A percentile compares a stretch with the other conserved stretches of the same genome.
phyloP scores from a whole-genome alignment of 257 asterid genomes.

The Solanum chiquidenum region DNA sequence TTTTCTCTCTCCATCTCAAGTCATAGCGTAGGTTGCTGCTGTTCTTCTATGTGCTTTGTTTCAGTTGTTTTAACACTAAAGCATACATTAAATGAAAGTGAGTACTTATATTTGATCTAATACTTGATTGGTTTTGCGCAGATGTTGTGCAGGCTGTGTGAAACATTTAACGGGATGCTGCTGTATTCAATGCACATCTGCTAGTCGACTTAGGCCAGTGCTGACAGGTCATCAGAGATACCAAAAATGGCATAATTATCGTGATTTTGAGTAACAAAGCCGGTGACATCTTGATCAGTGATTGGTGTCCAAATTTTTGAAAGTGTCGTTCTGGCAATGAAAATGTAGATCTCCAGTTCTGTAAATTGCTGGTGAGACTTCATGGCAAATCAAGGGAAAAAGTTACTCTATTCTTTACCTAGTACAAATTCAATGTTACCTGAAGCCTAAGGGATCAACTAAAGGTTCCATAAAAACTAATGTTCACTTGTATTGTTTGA shows the following conservation, averaged over 20 bases:
- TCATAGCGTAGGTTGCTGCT: background rate
- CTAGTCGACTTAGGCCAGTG: conserved; percentile 72
- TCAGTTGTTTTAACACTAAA: background rate
- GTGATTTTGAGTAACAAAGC: conserved; percentile 43
- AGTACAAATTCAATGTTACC: background rate
- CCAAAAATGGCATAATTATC: conserved; percentile 75
- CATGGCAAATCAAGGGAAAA: background rate
- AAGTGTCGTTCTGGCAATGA: background rate
- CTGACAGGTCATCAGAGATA: conserved; percentile 63
- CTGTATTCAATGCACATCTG: conserved; percentile 55
- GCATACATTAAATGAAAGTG: background rate
- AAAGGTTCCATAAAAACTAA: background rate
- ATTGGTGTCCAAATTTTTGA: background rate
- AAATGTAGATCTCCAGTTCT: background rate
- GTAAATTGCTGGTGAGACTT: background rate
- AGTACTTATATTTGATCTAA: background rate
- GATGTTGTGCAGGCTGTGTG: conserved; percentile 64
- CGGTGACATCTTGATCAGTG: conserved; percentile 2
- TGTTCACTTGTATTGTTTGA: background rate
- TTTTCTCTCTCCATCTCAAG: background rate
- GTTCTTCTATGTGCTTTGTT: background rate
- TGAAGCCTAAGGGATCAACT: background rate
- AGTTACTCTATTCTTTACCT: background rate
- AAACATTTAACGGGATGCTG: conserved; percentile 66
- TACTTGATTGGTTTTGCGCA: conserved; percentile 7